These are phyloP conservation scores for Chaetomium globosum DNA, from an alignment of 2,329 filamentous ascomycete species.

Conservation along the genomic window DNA sequence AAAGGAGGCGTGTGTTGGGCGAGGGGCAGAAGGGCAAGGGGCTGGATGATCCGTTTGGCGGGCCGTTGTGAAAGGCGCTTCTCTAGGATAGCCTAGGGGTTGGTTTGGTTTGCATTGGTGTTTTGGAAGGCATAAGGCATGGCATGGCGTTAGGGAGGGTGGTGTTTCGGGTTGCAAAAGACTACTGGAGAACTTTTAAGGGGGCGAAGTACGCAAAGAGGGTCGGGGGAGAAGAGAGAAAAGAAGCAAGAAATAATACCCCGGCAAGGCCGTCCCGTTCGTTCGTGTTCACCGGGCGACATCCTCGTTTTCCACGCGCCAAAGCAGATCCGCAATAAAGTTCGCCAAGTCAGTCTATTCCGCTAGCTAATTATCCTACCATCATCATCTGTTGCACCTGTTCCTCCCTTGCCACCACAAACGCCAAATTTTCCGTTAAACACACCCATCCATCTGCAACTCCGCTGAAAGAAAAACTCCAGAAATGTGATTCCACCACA, in stretches of 20 bases:
- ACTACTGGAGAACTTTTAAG: not conserved
- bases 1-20: constrained; percentile 49
- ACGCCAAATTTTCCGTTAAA: not conserved
- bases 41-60: constrained; percentile 53
- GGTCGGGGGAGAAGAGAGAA: not conserved
- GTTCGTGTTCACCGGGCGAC: not conserved
- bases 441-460: not conserved
- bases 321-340: not conserved
- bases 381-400: not conserved
- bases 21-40: constrained; percentile 25
- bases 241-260: not conserved
- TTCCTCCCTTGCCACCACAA: not conserved
- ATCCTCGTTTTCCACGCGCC: not conserved
- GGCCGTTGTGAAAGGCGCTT: constrained; percentile 12
- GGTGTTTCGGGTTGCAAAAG: not conserved
- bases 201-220: not conserved
- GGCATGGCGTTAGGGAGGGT: not conserved
- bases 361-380: not conserved
- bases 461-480: not conserved
- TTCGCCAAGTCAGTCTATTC: not conserved
- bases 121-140: not conserved
- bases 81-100: not conserved
- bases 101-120: not conserved
- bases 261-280: not conserved
- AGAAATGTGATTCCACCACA: not conserved